Evolutionary conservation across 345 rosid species (phyloP).

Genomic region (Eucalyptus curtisii): DNA sequence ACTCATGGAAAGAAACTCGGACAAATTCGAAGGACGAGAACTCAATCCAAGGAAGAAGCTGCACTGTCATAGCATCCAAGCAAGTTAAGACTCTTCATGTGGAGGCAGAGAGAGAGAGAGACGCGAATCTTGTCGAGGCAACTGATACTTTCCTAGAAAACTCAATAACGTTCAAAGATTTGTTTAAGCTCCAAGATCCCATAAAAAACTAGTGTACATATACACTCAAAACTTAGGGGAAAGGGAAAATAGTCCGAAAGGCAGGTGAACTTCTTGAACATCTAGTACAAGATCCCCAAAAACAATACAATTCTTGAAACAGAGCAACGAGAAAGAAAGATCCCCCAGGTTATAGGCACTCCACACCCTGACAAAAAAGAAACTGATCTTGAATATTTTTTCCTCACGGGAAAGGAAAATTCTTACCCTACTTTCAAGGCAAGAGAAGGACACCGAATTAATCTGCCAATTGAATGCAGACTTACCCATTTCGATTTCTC

Average conservation of each 20-base stretch:
- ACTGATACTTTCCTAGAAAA: background rate
- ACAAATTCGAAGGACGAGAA: background rate
- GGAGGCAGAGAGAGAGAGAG: background rate
- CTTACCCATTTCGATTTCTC: background rate
- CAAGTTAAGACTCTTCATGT: background rate
- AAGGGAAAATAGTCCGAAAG: background rate
- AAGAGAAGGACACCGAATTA: background rate
- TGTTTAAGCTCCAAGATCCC: background rate
- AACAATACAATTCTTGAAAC: background rate
- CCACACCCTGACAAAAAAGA: background rate
- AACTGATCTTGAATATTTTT: background rate
- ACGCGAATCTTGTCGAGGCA: background rate
- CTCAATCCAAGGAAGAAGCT: background rate
- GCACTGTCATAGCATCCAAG: background rate
- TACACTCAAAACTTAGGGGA: background rate
- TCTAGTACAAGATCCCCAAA: background rate
- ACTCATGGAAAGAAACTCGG: too few species aligned
- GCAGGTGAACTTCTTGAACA: background rate
- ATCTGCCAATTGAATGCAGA: background rate
- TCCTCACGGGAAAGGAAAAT: background rate
- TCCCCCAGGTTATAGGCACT: accelerated
- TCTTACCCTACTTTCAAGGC: background rate
- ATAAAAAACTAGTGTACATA: background rate
- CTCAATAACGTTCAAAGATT: background rate
- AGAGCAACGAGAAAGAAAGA: background rate